Base-by-base conservation (phyloP, 306 rosid species). In the Ochetophila trinervis region DNA sequence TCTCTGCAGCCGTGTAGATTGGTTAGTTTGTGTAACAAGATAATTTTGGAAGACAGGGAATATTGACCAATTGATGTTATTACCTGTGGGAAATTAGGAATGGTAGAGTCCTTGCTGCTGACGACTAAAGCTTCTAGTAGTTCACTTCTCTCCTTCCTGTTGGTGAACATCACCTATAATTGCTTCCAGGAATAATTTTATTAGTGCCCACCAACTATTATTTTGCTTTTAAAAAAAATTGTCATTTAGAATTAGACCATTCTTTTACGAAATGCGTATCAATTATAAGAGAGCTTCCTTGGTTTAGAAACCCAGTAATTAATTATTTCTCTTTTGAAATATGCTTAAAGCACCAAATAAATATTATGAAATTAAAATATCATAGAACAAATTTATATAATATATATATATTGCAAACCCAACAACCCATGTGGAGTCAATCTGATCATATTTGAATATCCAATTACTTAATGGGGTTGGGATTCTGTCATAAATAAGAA, bases 111-210 rank as follows among this genome's bases (percentile, higher is more conserved):
- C 73, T 40, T 84, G 74, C 82, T 74, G 66, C 84, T 79, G 54
- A 80, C 70, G 34, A 87, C 72, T 63, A 92, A 54, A 42, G 73
- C 88, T 63, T 92, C 93, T 64, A 92, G 81, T 37, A 92, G 87
- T 74, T 92, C 97, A 30, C 62, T 62, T 65, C 95, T 71, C 59
- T 92, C 98, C 79, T 89, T 92, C 68, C 98, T 84, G 70, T 89
- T 87, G 5, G 75, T 35, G 78, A 87, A 92, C 98, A 92, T 92
- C 70, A 85, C 97, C 98, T 92, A 62, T 49, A 61, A 20, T 60
- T 32, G 17, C 19, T 21, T 37, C 20, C 19, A 48, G 2, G n/a
- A 57, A 36, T 18, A 36, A 7, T 15, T 15, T 8, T 8, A 27
- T 60, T 8, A 60, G 27, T 36, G 27, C 63, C 48, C 3, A 1